A percentile compares a stretch with the other conserved stretches of the same genome.
Conservation (phyloP, 371 early-diverging fungal species). For the Encephalitozoon cuniculi region DNA sequence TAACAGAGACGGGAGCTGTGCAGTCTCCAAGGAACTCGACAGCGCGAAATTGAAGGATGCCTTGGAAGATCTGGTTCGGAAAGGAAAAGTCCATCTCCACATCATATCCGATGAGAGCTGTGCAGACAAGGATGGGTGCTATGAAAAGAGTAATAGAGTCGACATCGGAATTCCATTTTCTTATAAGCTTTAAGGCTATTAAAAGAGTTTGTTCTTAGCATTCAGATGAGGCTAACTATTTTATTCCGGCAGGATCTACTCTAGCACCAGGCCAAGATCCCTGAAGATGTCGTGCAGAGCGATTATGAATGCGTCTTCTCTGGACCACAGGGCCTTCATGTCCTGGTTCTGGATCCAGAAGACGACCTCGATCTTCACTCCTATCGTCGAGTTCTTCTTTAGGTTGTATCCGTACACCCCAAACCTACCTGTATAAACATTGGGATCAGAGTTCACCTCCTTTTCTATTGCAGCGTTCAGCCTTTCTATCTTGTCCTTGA, state of each 20-base stretch:
- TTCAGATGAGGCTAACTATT: background rate
- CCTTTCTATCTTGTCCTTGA: constrained; percentile 10
- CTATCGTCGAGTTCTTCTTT: background rate
- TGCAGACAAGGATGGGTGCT: background rate
- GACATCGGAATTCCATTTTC: constrained; percentile 12
- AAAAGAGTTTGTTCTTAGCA: background rate
- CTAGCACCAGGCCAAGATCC: constrained; percentile 17
- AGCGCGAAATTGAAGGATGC: background rate
- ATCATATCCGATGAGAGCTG: background rate
- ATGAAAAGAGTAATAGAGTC: background rate
- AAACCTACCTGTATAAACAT: constrained; percentile 14
- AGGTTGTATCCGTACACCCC: constrained; percentile 12
- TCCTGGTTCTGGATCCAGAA: constrained; percentile 29
- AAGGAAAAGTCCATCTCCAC: constrained; percentile 2
- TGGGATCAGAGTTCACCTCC: constrained; percentile 8
- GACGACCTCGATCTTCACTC: constrained; percentile 15
- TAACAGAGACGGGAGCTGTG: background rate
- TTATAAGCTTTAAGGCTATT: background rate
- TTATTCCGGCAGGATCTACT: constrained; percentile 9
- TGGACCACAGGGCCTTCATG: background rate
- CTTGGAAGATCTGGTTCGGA: background rate
- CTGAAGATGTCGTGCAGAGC: constrained; percentile 20
- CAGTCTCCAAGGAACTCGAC: background rate
- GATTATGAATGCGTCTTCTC: constrained; percentile 38
- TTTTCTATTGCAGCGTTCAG: constrained; percentile 13